Base-by-base conservation (phyloP, 2,329 filamentous ascomycete genomes). In the Whalleya microplaca region DNA sequence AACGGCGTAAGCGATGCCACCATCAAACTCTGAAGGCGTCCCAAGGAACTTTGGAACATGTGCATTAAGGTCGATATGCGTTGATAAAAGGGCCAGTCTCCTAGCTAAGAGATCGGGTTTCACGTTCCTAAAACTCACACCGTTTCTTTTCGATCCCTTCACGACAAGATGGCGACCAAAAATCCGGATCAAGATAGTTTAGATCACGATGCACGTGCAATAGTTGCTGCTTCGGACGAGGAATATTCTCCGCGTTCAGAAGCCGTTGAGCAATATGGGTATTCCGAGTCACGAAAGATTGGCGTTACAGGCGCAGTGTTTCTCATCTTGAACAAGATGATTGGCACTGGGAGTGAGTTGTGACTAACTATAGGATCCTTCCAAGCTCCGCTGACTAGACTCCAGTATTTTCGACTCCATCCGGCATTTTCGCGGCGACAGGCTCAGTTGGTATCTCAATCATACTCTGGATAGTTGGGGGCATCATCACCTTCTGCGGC, bases 291-390 rank as follows among this genome's bases (percentile, higher is more conserved):
- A 47, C 70, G 76, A 8, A 82, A 83, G 68, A 79, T 84, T 19
- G 82, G 81, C 0, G 70, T 84, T 23, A 78, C 76, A 0, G 81
- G 81, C 2, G 77, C 81, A 5, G 77, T 81, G 0, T 84, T 84
- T 52, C 60, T 84, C 41, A 84, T 84, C 41, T 60, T 84, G 18
- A 84, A 84, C 56, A 83, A 83, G 65, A 84, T 84, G 80, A 83
- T 84, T 41, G 81, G 82, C 10, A 83, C 82, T 1, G 82, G 81
- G 64, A 83, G 80, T 83, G 67, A 66, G 79, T 72, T 14, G 41
- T 21, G 21, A 18, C 18, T 6, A 8, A 23, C 27, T 29, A 18
- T 21, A 16, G 21, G 16, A 18, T n/a, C 29, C 37, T 51, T n/a
- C 44, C 27, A 16, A 29, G 23, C 48, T 8, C 5, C 46, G 21